phyloP scores from a whole-genome alignment of 192 early-diverging fungal genomes.

The Coemansia sp. region DNA sequence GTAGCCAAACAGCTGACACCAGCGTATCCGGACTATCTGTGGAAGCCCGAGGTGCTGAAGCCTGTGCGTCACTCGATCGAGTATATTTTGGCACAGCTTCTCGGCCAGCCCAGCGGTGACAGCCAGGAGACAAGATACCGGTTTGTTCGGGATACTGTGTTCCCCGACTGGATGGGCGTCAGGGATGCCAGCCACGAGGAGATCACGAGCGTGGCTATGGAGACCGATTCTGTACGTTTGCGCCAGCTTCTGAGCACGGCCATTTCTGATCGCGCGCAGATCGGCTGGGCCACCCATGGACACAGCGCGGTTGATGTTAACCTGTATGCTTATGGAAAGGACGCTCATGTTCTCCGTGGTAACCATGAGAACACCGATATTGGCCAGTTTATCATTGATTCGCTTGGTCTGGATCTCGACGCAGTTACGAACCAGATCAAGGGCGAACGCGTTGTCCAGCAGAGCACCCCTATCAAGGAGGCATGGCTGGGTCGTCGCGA shows the following conservation, averaged over 20 bases:
- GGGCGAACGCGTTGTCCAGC: slow-evolving; percentile 37
- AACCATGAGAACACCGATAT: slow-evolving; percentile 91
- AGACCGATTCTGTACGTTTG: slow-evolving; percentile 38
- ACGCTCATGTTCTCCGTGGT: slow-evolving; percentile 64
- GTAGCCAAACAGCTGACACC: slow-evolving; percentile 71
- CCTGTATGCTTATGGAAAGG: slow-evolving; percentile 79
- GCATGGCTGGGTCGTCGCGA: slow-evolving; percentile 48
- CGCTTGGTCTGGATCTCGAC: slow-evolving; percentile 65
- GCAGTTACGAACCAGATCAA: slow-evolving; percentile 63
- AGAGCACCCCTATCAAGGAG: slow-evolving; percentile 27
- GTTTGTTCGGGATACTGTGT: slow-evolving; percentile 61
- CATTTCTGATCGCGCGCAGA: slow-evolving; percentile 59
- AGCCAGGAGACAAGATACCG: slow-evolving; percentile 21
- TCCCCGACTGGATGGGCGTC: slow-evolving; percentile 71
- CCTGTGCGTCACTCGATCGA: slow-evolving; percentile 73
- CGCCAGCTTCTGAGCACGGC: slow-evolving; percentile 57
- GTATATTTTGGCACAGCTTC: slow-evolving; percentile 47
- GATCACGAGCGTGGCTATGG: slow-evolving; percentile 49
- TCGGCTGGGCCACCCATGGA: slow-evolving; percentile 87
- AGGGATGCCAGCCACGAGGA: slow-evolving; percentile 69
- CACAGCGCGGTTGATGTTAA: slow-evolving; percentile 97
- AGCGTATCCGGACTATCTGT: slow-evolving; percentile 85
- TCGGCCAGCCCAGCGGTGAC: slow-evolving; percentile 12
- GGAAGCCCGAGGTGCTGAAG: slow-evolving; percentile 75
- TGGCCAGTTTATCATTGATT: slow-evolving; percentile 67